Evolutionary conservation across 257 asterid genomes (phyloP).

Genomic region (Nicotiana tabacum): DNA sequence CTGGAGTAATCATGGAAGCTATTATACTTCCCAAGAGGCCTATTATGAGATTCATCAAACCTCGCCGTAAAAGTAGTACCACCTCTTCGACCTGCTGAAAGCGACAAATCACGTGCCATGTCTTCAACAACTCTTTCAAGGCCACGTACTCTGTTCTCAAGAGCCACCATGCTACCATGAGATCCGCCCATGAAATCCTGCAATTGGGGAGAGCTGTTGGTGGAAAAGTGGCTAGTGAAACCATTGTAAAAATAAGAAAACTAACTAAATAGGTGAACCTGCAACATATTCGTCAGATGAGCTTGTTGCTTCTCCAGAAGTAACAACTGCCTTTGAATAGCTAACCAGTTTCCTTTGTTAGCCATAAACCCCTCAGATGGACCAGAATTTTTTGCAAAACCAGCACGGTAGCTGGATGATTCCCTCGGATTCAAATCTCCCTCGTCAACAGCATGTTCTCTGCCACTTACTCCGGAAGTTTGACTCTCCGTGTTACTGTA

Average conservation of each 20-base stretch:
- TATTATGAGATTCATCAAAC: conserved; percentile 63
- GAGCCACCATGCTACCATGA: conserved; percentile 90
- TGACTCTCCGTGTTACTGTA: conserved; percentile 39
- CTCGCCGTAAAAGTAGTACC: conserved; percentile 47
- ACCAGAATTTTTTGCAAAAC: conserved; percentile 45
- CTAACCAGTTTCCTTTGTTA: conserved; percentile 80
- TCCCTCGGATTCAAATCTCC: conserved; percentile 55
- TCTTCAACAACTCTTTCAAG: conserved; percentile 97
- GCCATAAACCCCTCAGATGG: conserved; percentile 65
- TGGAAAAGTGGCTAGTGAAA: conserved; percentile 17
- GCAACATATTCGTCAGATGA: conserved; percentile 90
- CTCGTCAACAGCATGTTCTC: conserved; percentile 36
- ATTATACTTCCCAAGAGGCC: conserved; percentile 64
- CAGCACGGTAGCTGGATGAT: conserved; percentile 35
- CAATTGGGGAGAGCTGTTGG: conserved; percentile 20
- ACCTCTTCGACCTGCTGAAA: conserved; percentile 77
- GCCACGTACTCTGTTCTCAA: conserved; percentile 88
- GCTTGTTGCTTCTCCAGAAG: conserved; percentile 91
- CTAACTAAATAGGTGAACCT: conserved; percentile 42
- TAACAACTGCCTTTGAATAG: conserved; percentile 80
- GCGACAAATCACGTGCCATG: conserved; percentile 91
- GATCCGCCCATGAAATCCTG: conserved; percentile 99
- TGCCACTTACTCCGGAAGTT: conserved; percentile 24
- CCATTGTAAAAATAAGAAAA: neutral
- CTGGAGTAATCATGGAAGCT: conserved; percentile 72